Percentiles rank a stretch among this genome's conserved stretches.
These are phyloP conservation scores for Hanseniaspora singularis DNA, from an alignment of 805 yeast genomes.

Conservation along the genomic window DNA sequence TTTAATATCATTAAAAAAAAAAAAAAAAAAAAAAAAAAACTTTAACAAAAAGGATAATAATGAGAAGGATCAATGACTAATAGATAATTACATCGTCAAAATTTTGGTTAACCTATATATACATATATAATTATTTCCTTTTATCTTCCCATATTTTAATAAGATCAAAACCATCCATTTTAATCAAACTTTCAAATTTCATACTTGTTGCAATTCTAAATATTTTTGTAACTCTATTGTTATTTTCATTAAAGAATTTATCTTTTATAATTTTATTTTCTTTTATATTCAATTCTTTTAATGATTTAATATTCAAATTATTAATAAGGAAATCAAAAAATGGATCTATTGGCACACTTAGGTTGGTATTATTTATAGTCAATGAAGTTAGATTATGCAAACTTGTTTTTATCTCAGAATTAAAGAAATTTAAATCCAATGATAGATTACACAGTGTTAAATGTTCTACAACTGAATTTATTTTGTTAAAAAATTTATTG, in stretches of 20 bases:
- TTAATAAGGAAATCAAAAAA: slow-evolving; percentile 3
- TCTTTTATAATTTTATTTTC: slow-evolving; percentile 1
- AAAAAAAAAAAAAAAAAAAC: background rate
- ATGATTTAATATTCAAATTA: background rate
- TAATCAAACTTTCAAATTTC: slow-evolving; percentile 88
- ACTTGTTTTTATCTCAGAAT: background rate
- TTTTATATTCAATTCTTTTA: slow-evolving; percentile 9
- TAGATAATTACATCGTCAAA: too few relatives aligned
- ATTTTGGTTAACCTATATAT: too few relatives aligned
- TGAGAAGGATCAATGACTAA: too few relatives aligned
- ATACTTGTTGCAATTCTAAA: slow-evolving; percentile 78
- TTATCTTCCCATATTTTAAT: slow-evolving; percentile 74
- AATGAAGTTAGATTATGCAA: background rate
- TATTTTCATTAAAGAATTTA: background rate
- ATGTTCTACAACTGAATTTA: background rate
- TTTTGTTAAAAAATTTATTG: background rate
- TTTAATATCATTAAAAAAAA: background rate
- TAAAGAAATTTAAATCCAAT: slow-evolving; percentile 2
- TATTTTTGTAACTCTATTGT: slow-evolving; percentile 33
- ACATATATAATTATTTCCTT: too few relatives aligned
- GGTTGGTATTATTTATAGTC: slow-evolving; percentile 2
- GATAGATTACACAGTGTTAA: background rate
- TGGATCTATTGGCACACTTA: slow-evolving; percentile 4
- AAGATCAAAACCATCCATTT: slow-evolving; percentile 89
- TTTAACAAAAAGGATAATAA: background rate